Conservation (phyloP, 1,139 yeast genomes). For the Geotrichum reessii region DNA sequence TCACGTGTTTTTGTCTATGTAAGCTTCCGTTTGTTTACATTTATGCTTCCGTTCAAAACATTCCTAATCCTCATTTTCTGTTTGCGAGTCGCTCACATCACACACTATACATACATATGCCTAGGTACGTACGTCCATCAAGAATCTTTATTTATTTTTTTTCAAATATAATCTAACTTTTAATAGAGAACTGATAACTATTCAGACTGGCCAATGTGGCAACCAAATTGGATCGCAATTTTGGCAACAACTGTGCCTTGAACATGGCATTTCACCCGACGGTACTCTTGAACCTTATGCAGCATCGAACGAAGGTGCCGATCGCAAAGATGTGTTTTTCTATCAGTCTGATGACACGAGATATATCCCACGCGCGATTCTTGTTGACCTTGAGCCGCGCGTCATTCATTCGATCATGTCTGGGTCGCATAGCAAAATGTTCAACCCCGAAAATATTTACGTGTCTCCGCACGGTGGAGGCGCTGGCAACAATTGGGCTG, state of each 20-base stretch:
- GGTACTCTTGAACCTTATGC: constrained; percentile 48
- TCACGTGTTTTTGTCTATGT: no score
- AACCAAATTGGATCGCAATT: constrained; percentile 91
- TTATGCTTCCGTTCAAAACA: not conserved
- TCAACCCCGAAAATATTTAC: constrained; percentile 80
- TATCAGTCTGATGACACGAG: constrained; percentile 68
- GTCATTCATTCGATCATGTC: constrained; percentile 64
- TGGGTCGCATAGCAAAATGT: constrained; percentile 53
- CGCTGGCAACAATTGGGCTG: constrained; percentile 95
- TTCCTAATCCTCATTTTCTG: not conserved
- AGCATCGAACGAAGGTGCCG: constrained; percentile 42
- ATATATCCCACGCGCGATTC: constrained; percentile 80
- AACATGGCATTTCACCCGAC: constrained; percentile 77
- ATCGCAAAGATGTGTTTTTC: constrained; percentile 80
- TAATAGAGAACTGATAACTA: constrained; percentile 50
- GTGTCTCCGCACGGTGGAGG: constrained; percentile 67
- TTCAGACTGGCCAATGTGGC: constrained; percentile 88
- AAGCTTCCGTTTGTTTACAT: not conserved
- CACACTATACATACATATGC: constrained; percentile 2
- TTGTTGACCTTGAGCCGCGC: constrained; percentile 87
- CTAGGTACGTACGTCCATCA: constrained; percentile 12
- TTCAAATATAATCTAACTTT: not conserved
- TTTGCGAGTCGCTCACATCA: not conserved
- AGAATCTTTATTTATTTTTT: not conserved
- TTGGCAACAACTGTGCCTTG: constrained; percentile 84